phyloP scores from a whole-genome alignment of 495 filamentous ascomycete species.

The Corynascus novoguineensis region DNA sequence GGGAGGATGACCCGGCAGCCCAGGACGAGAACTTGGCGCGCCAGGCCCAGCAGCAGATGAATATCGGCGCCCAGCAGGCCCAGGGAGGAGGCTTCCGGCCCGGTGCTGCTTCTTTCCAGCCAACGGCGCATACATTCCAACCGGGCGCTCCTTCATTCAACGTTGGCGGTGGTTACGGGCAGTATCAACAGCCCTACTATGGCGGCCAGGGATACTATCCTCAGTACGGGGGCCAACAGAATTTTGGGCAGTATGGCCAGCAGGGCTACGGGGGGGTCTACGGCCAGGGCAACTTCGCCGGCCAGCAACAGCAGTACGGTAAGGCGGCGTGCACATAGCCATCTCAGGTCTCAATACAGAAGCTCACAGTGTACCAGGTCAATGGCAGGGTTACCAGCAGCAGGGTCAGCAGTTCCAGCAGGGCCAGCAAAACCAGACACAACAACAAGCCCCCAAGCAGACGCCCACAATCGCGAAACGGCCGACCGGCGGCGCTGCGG shows the following conservation, averaged over 20 bases:
- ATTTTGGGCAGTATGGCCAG: slow-evolving; percentile 50
- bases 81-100: slow-evolving; percentile 56
- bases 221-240: slow-evolving; percentile 49
- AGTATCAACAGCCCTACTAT: slow-evolving; percentile 48
- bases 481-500: slow-evolving; percentile 42
- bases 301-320: slow-evolving; percentile 57
- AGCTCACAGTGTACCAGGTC: slow-evolving; percentile 38
- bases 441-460: slow-evolving; percentile 48
- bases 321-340: slow-evolving; percentile 14
- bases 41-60: slow-evolving; percentile 72
- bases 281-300: slow-evolving; percentile 26
- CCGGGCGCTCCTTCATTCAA: slow-evolving; percentile 61
- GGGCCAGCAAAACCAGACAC: slow-evolving; percentile 38
- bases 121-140: slow-evolving; percentile 68
- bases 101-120: slow-evolving; percentile 74
- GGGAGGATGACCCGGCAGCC: slow-evolving; percentile 89
- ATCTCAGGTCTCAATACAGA: slow-evolving; percentile 21
- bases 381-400: slow-evolving; percentile 38
- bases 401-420: slow-evolving; percentile 54
- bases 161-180: slow-evolving; percentile 41
- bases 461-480: slow-evolving; percentile 66
- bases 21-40: slow-evolving; percentile 81
- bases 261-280: slow-evolving; percentile 49
- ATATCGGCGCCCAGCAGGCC: slow-evolving; percentile 53
- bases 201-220: slow-evolving; percentile 48